phyloP scores from a whole-genome alignment of 768 basidiomycete genomes.

The Coprinopsis sp. region DNA sequence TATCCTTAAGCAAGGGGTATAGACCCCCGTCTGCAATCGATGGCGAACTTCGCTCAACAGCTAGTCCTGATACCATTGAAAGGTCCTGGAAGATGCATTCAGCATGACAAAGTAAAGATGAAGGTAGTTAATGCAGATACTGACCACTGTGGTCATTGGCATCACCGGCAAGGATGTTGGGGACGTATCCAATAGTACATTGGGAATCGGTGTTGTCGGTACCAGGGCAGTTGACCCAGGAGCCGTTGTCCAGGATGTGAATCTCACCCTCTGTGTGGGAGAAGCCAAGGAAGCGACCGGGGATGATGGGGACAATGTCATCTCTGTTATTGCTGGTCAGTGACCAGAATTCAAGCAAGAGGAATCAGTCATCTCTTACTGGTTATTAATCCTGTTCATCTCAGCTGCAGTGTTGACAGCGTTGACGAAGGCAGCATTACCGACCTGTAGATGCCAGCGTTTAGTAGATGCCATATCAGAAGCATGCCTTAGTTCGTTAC shows the following conservation, averaged over 20 bases:
- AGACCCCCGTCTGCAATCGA: no score
- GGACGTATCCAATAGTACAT: slow-evolving; percentile 53
- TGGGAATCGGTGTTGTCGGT: slow-evolving; percentile 51
- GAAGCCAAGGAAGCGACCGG: slow-evolving; percentile 46
- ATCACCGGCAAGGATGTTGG: slow-evolving; percentile 46
- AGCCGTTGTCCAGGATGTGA: slow-evolving; percentile 41
- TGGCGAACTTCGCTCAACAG: no score
- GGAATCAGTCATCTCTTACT: slow-evolving; percentile 17
- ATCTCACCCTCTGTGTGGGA: slow-evolving; percentile 52
- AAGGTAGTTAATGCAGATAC: no score
- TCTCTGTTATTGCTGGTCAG: slow-evolving; percentile 6
- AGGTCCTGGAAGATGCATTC: no score
- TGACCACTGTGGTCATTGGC: slow-evolving; percentile 42
- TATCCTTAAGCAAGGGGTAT: no score
- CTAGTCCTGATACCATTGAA: no score
- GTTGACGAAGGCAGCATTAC: slow-evolving; percentile 46
- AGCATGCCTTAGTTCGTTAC: no score
- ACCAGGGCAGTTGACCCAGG: slow-evolving; percentile 31
- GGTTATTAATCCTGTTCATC: slow-evolving; percentile 38
- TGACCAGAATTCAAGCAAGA: neutral
- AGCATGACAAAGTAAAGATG: no score
- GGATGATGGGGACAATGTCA: slow-evolving; percentile 54
- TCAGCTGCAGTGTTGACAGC: slow-evolving; percentile 43
- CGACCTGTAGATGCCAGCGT: no score
- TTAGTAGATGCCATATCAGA: no score